These are phyloP conservation scores for Globisporangium perplexum DNA, from an alignment of 352 stramenopile genomes.

Conservation along the genomic window DNA sequence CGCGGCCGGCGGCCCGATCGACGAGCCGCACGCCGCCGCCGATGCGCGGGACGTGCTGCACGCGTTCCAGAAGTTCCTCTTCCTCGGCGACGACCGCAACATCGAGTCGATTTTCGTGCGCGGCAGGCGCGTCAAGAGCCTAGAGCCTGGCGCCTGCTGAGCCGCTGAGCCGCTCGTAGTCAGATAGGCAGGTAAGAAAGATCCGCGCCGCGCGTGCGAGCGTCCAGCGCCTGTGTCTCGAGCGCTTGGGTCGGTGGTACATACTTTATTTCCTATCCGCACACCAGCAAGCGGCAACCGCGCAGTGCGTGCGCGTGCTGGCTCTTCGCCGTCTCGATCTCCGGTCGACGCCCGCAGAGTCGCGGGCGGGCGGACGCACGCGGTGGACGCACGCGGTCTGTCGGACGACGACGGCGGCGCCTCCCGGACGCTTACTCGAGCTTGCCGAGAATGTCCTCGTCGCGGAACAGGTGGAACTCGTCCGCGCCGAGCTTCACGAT, in stretches of 20 bases:
- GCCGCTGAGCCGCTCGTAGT: background rate
- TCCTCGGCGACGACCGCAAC: conserved; percentile 89
- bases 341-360: too few relatives aligned
- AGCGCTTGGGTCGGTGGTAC: background rate
- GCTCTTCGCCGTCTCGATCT: background rate
- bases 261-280: background rate
- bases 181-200: background rate
- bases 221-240: too few relatives aligned
- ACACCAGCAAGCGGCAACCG: background rate
- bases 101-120: conserved; percentile 83
- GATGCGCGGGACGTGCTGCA: conserved; percentile 50
- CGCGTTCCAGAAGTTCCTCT: conserved; percentile 90
- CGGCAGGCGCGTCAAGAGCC: conserved; percentile 46
- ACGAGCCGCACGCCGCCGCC: conserved; percentile 35
- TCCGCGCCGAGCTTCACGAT: conserved; percentile 90
- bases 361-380: too few relatives aligned
- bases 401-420: background rate
- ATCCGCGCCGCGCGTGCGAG: too few relatives aligned
- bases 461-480: conserved; percentile 93
- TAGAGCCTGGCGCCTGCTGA: background rate
- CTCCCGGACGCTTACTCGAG: conserved; percentile 62
- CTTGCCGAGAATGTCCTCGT: conserved; percentile 97
- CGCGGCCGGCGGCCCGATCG: conserved; percentile 53
- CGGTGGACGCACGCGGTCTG: conserved; percentile 5
- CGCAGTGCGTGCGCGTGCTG: too few relatives aligned